Evolutionary conservation across 2,329 filamentous ascomycete genomes (phyloP).

Genomic region (Fusarium tuaranense): DNA sequence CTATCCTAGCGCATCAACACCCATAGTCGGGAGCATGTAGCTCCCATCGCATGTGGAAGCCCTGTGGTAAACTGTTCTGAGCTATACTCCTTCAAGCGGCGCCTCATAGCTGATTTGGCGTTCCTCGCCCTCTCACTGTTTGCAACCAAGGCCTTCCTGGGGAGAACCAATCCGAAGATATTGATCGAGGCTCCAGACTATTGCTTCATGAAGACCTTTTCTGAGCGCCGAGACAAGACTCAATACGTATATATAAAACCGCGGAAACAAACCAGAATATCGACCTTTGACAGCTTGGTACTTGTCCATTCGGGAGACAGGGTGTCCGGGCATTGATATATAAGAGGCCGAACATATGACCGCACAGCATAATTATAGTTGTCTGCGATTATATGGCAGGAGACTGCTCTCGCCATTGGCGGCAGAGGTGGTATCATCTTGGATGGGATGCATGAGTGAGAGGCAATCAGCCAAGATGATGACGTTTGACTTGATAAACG

Average conservation of each 20-base stretch:
- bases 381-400: background rate
- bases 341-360: background rate
- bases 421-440: background rate
- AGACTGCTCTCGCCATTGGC: background rate
- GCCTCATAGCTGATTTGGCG: background rate
- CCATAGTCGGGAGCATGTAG: background rate
- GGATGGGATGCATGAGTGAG: background rate
- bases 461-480: background rate
- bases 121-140: no score
- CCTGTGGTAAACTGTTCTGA: background rate
- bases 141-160: no score
- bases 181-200: background rate
- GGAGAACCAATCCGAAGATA: no score
- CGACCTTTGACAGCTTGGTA: no score
- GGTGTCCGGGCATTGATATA: background rate
- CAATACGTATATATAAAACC: background rate
- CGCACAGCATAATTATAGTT: background rate
- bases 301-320: no score
- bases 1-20: background rate
- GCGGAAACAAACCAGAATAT: no score
- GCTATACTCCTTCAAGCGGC: background rate
- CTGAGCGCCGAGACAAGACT: background rate
- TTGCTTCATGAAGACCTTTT: background rate
- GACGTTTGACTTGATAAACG: background rate
- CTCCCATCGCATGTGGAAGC: background rate